These are phyloP conservation scores for Marchantia polymorpha DNA, from an alignment of 225 moss, liverwort and hornwort species.

Conservation along the genomic window DNA sequence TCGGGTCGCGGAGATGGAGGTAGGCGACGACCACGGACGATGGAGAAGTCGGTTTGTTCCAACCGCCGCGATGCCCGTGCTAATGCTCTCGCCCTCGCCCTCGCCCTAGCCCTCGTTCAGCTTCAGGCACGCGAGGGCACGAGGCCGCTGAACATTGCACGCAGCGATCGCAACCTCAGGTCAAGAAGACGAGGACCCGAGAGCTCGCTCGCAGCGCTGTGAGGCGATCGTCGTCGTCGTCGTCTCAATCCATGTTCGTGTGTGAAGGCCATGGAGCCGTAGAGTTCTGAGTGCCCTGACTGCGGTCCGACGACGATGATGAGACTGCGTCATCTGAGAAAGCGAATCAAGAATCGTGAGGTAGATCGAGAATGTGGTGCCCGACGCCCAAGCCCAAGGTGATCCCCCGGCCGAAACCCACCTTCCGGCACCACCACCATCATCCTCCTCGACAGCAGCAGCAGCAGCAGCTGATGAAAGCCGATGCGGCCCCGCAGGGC, in stretches of 20 bases:
- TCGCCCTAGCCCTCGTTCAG: not conserved
- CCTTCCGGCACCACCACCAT: not conserved
- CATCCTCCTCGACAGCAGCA: too few species aligned
- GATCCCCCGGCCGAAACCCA: conserved; percentile 10
- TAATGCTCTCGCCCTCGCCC: too few species aligned
- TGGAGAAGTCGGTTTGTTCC: conserved; percentile 3
- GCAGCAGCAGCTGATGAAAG: not conserved
- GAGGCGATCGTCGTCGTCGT: too few species aligned
- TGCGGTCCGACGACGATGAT: not conserved
- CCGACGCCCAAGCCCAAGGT: conserved; percentile 23
- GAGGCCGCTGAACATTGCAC: too few species aligned
- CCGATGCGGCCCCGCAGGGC: not conserved
- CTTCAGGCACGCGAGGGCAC: not conserved
- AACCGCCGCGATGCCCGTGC: not conserved
- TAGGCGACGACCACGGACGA: not conserved
- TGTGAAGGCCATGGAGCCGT: not conserved
- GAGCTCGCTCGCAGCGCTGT: too few species aligned
- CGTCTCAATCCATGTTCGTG: too few species aligned
- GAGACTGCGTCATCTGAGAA: not conserved
- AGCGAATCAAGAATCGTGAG: not conserved
- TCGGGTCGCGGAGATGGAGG: too few species aligned
- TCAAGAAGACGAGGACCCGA: too few species aligned
- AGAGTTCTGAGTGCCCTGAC: not conserved
- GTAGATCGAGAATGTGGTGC: conserved; percentile 20
- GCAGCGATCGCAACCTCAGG: too few species aligned